A percentile compares a stretch with the other conserved stretches of the same genome.
Evolutionary conservation across 257 asterid species (phyloP).

Genomic region (Petrea volubilis): DNA sequence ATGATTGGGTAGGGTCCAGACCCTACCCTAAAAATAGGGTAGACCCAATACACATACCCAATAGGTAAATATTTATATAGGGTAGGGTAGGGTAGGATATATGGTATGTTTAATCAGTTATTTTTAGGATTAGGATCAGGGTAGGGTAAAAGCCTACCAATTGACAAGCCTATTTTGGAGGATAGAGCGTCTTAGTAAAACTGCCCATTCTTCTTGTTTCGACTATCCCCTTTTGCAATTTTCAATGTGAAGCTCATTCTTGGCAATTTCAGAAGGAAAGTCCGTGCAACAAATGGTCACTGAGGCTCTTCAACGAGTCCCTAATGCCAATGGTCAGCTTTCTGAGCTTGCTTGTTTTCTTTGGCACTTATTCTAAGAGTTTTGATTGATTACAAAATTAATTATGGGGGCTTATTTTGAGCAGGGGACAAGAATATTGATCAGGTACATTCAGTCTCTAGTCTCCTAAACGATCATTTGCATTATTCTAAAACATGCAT

Average conservation of each 20-base stretch:
- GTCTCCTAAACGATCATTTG: not conserved
- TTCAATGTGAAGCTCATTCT: constrained; percentile 25
- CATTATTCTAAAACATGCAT: constrained; percentile 17
- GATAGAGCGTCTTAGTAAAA: not conserved
- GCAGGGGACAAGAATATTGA: constrained; percentile 87
- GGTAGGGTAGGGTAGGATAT: too few species aligned
- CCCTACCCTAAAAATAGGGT: too few species aligned
- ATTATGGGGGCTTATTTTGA: constrained; percentile 29
- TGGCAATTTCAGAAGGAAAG: constrained; percentile 77
- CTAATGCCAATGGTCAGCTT: constrained; percentile 74
- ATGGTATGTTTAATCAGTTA: too few species aligned
- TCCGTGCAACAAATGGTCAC: constrained; percentile 91
- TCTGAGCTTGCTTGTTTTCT: constrained; percentile 21
- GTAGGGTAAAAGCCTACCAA: too few species aligned
- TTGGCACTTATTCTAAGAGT: constrained; percentile 11
- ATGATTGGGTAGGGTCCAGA: too few species aligned
- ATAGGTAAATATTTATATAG: too few species aligned
- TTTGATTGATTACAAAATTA: constrained; percentile 20
- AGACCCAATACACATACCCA: too few species aligned
- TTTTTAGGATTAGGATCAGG: too few species aligned
- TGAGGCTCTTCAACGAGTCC: constrained; percentile 86
- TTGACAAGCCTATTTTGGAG: too few species aligned
- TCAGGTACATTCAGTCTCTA: constrained; percentile 50
- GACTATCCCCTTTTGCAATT: constrained; percentile 1
- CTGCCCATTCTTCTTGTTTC: not conserved